Evolutionary conservation across 225 moss, liverwort and hornwort genomes (phyloP).

Genomic region (Thuidium tamariscinum): DNA sequence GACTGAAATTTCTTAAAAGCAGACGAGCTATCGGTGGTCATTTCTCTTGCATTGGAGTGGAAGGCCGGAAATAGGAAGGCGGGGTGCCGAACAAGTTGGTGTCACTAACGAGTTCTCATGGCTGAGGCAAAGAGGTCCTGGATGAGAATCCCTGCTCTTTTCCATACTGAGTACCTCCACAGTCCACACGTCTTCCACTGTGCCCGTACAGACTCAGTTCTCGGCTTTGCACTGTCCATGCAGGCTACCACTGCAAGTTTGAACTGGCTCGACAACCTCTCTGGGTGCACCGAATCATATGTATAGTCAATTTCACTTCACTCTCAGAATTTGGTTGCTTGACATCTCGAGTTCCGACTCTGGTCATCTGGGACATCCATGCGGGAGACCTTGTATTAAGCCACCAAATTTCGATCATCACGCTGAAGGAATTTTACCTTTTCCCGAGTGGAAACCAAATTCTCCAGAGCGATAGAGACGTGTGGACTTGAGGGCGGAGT

Average conservation of each 20-base stretch:
- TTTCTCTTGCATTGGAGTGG: neutral
- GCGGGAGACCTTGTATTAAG: neutral
- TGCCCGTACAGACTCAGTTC: neutral
- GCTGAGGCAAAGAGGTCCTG: neutral
- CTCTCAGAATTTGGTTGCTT: neutral
- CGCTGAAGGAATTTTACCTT: neutral
- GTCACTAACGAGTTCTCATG: constrained; percentile 5
- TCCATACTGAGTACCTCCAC: too few relatives aligned
- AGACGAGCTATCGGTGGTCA: neutral
- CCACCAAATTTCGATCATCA: neutral
- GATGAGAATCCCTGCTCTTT: neutral
- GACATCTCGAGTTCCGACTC: constrained; percentile 9
- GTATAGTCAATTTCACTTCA: neutral
- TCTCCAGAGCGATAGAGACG: neutral
- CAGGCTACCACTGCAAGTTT: neutral
- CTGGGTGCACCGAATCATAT: neutral
- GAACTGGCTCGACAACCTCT: neutral
- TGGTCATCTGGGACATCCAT: constrained; percentile 2
- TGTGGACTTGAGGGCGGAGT: neutral
- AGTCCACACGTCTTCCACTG: constrained; percentile 3
- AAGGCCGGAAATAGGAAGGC: neutral
- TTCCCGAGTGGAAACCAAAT: neutral
- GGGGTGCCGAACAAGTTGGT: constrained; percentile 4
- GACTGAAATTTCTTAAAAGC: neutral
- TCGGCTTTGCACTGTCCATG: neutral